Evolutionary conservation across 2,329 filamentous ascomycete species (phyloP), one percentile per base, ranked within the genome.

Genomic region (Penicillium sp.): DNA sequence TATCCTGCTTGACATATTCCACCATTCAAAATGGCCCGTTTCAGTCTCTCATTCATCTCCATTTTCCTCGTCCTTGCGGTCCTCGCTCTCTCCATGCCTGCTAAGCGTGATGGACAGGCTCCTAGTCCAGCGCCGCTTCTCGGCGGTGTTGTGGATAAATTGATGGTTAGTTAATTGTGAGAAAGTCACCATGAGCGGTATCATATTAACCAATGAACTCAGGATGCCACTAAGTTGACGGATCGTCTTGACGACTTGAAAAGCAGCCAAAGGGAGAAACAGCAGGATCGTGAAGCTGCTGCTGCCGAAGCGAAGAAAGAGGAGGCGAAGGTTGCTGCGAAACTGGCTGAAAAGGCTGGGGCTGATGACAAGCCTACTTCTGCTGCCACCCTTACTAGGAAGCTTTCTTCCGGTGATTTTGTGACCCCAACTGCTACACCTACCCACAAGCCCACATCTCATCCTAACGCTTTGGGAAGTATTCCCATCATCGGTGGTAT

Each of bases 61-160:
- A 50, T 67, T 41, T 61, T 69, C 47, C 56, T 73, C 26, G 57
- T 67, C 48, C 61, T 74, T 28, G 71, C 68, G 7, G 54, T 68
- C 8, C 48, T 68, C 30, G 65, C 66, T 36, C 56, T 67, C 31
- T 70, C 71, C 3, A 53, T 68, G 48, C 72, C 72, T 1, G 53
- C 61, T 38, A 65, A 68, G 56, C 61, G 57, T 28, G 59, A 57
- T 36, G 45, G 26, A 11, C 11, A 31, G 14, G 26, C 46, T 10
- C 26, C 44, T 1, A 22, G 16, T 6, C 26, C 54, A 19, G 19
- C 22, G 3, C 30, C 61, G 35, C 38, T 45, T 3, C 60, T 62
- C 30, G 53, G 53, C 7, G 53, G 53, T 38, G 50, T 61, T 9
- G 38, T 63, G 4, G 44, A 55, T 6, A 36, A 55, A 1, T 41